phyloP scores from a whole-genome alignment of 176 grass and related monocot species.

The Hsuehochloa calcarea region DNA sequence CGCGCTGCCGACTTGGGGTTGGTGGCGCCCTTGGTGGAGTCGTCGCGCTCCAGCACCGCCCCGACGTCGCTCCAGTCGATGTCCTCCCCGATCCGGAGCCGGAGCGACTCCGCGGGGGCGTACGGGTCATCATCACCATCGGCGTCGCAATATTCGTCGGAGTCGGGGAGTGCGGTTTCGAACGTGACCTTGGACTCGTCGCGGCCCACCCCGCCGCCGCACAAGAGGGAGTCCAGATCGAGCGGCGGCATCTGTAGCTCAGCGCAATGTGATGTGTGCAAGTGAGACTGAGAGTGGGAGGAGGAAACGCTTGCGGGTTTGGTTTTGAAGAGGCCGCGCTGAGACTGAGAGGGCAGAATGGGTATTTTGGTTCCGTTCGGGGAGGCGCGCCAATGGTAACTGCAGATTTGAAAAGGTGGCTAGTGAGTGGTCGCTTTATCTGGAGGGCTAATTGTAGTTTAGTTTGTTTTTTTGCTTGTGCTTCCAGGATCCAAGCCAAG shows the following conservation, averaged over 20 bases:
- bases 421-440: neutral
- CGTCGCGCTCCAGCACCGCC: slow-evolving; percentile 36
- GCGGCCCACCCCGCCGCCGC: neutral
- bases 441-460: neutral
- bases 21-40: slow-evolving; percentile 47
- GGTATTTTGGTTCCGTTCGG: neutral
- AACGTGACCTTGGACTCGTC: neutral
- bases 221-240: neutral
- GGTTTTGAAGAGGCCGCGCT: slow-evolving; percentile 23
- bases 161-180: neutral
- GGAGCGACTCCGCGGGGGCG: slow-evolving; percentile 15
- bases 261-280: neutral
- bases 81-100: slow-evolving; percentile 33
- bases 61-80: slow-evolving; percentile 33
- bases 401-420: slow-evolving; percentile 21
- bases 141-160: neutral
- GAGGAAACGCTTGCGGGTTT: neutral
- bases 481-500: neutral
- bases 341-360: neutral
- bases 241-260: slow-evolving; percentile 11
- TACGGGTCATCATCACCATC: slow-evolving; percentile 7
- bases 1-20: slow-evolving; percentile 40
- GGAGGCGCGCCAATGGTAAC: slow-evolving; percentile 33
- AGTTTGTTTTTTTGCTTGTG: neutral
- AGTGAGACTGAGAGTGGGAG: neutral